Base-by-base conservation (phyloP, 805 yeast genomes). In the Candida coquimbonensis region DNA sequence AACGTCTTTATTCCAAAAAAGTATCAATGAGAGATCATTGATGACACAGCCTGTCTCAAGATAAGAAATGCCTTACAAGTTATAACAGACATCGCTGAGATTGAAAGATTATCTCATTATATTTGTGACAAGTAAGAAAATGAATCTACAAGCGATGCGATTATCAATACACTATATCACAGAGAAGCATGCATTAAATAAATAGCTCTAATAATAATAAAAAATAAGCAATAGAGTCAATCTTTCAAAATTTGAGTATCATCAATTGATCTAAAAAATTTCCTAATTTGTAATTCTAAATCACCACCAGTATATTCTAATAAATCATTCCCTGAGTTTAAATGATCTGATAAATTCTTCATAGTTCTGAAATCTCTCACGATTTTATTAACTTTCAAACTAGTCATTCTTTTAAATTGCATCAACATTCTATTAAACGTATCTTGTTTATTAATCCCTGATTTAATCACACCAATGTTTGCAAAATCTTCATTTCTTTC, bases 391-490 rank as follows among this genome's bases (percentile, higher is more conserved):
- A 81, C 75, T 44, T 73, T 73, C 3, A 70, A 57, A 9, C 69
- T 72, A 3, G 85, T 80, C 72, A 83, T 71, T 50, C 71, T 66
- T 45, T 77, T 78, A 51, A 84, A 71, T 46, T 81, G 82, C 43
- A 73, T 69, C 26, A 83, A 51, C 45, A 80, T 70, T 51, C 74
- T 74, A 5, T 69, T 50, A 52, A 70, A 74, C 0, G 80, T 71
- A 38, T 75, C 76, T 24, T 63, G 61, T 4, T 65, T 53, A 52
- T 72, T 74, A 12, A 66, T 62, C 0, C 85, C 85, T 7, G 85
- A 78, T 54, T 68, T 73, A 11, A 81, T 71, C 2, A 61, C 65
- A 5, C 81, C 81, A 9, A 83, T 61, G 51, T 77, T 78, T 1
- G 83, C 72, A 45, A 78, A 68, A 35, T 74, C 74, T 47, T 70